Base-by-base conservation (phyloP, 2,329 filamentous ascomycete species). In the Fusarium liriodendri region DNA sequence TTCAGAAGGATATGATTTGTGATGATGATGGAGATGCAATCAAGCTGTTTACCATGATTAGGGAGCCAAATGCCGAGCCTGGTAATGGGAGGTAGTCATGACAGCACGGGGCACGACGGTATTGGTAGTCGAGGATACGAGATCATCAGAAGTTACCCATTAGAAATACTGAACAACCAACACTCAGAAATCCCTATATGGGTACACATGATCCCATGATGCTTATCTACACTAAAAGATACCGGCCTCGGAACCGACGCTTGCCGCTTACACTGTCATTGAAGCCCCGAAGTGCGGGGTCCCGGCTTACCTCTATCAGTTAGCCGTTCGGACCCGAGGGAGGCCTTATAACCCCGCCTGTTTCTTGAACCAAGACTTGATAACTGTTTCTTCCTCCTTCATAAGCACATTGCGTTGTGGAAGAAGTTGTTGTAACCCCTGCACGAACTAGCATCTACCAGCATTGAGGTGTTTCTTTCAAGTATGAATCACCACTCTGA, bases 1-100 rank as follows among this genome's bases (percentile, higher is more conserved):
- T 92, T 64, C 87, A 86, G 9, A 90, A 87, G 78, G 89, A 92
- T 78, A 91, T 94, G 86, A 85, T 89, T 64, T 94, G 92, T 79
- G 87, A 90, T 67, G 92, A 93, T 77, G 86, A 87, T 3, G 89
- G 89, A 4, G 88, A 88, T 32, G 80, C 82, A 1, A 90, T 89
- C 70, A 87, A 85, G 77, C 80, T 91, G 54, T 87, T 84, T 69
- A 83, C 85, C 14, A 87, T 87, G 86, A 79, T 86, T 9, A 81
- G 86, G 60, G 84, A 55, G 8, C 29, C 22, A n/a, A 29, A 61
- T 33, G 58, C 58, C 10, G 37, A 61, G 3, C 58, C 58, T 32
- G n/a, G 58, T 0, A 33, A 13, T 16, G 58, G 58, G 27, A 45
- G 58, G 10, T 38, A 38, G 22, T 11, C 6, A 33, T 29, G 7